These are phyloP conservation scores for Cladochytrium replicatum DNA, from an alignment of 192 early-diverging fungal species.

Conservation along the genomic window DNA sequence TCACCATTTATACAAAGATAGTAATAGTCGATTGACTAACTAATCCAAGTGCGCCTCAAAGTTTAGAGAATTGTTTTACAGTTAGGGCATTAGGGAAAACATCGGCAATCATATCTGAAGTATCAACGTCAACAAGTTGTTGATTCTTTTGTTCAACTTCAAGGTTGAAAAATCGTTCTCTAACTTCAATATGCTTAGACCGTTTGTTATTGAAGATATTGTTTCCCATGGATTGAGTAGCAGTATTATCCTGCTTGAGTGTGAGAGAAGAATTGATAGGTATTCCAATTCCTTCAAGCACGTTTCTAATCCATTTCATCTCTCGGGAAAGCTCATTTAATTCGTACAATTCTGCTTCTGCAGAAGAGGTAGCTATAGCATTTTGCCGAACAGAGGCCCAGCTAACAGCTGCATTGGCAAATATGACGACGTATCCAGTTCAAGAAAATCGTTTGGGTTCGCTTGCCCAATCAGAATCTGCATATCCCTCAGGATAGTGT, in stretches of 20 bases:
- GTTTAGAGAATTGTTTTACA: not conserved
- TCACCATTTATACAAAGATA: too few species aligned
- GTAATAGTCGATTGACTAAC: too few species aligned
- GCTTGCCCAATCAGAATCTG: slow-evolving; percentile 14
- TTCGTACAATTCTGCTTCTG: slow-evolving; percentile 10
- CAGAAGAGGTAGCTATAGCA: slow-evolving; percentile 8
- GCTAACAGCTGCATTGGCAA: slow-evolving; percentile 7
- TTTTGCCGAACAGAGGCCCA: slow-evolving; percentile 9
- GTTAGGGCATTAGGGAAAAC: slow-evolving; percentile 16
- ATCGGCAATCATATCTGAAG: slow-evolving; percentile 16
- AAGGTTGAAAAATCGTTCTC: slow-evolving; percentile 18
- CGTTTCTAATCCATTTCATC: slow-evolving; percentile 4
- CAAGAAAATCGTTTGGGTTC: slow-evolving; percentile 11
- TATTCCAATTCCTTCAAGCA: slow-evolving; percentile 11
- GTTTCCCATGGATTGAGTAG: slow-evolving; percentile 4
- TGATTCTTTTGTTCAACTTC: slow-evolving; percentile 8
- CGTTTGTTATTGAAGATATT: slow-evolving; percentile 14
- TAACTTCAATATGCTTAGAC: slow-evolving; percentile 28
- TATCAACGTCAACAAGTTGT: slow-evolving; percentile 8
- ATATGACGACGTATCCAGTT: slow-evolving; percentile 11
- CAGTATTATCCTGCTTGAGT: slow-evolving; percentile 4
- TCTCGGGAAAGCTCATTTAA: slow-evolving; percentile 9
- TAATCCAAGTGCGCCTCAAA: slow-evolving; percentile 3
- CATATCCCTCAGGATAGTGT: slow-evolving; percentile 3
- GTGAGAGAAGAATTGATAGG: not conserved